phyloP scores from a whole-genome alignment of 163 green algal genomes.

The Chlamydomonas reinhardtii region DNA sequence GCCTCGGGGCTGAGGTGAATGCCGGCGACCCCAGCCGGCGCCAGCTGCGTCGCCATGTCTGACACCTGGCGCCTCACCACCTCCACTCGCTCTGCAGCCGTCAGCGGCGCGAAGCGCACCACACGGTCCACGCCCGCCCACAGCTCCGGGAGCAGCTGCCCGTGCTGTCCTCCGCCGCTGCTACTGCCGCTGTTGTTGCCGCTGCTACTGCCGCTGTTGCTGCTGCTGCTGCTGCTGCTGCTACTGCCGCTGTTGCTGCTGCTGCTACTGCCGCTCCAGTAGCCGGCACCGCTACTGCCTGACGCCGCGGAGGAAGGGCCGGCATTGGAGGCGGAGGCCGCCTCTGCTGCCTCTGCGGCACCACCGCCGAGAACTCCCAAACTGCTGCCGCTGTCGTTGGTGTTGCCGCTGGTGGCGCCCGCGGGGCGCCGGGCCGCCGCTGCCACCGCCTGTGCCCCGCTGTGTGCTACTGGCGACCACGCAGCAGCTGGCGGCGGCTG shows the following conservation, averaged over 20 bases:
- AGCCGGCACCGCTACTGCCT: not conserved
- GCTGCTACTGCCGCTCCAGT: not conserved
- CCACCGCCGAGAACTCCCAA: too few species aligned
- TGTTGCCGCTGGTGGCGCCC: not conserved
- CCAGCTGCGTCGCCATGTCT: slow-evolving; percentile 6
- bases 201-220: not conserved
- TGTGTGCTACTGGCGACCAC: not conserved
- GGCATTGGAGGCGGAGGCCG: too few species aligned
- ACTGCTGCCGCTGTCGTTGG: too few species aligned
- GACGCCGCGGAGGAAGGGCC: not conserved
- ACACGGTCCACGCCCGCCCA: slow-evolving; percentile 16
- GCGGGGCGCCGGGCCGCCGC: too few species aligned
- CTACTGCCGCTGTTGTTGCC: not conserved
- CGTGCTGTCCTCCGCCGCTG: slow-evolving; percentile 1
- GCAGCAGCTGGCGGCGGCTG: not conserved
- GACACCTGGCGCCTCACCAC: not conserved
- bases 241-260: not conserved
- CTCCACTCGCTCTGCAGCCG: not conserved
- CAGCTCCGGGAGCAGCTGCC: slow-evolving; percentile 21
- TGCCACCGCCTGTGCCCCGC: not conserved
- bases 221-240: slow-evolving; percentile 22
- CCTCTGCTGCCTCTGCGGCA: not conserved
- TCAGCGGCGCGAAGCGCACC: slow-evolving; percentile 4
- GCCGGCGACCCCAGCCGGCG: slow-evolving; percentile 3
- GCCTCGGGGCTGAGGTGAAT: slow-evolving; percentile 1